Conservation (phyloP, 2,329 filamentous ascomycete species). For the Ascochyta lentis region DNA sequence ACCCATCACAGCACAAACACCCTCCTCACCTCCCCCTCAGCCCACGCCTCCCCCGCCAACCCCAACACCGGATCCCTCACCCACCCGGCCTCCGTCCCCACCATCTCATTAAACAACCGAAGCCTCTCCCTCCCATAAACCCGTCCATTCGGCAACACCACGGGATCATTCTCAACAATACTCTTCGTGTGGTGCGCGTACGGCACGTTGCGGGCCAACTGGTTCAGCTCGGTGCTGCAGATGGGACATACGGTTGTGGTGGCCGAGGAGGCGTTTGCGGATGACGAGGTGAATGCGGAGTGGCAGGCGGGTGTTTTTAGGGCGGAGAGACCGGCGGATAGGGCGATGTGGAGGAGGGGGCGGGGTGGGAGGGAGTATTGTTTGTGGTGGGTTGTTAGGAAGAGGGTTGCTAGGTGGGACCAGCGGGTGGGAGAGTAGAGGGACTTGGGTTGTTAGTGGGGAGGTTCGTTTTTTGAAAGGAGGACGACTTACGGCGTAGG, state of each 20-base stretch:
- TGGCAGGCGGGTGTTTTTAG: conserved; percentile 96
- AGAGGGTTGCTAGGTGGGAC: conserved; percentile 77
- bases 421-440: conserved; percentile 79
- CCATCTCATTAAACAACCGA: conserved; percentile 78
- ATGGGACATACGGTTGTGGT: conserved; percentile 86
- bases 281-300: conserved; percentile 66
- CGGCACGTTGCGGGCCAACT: conserved; percentile 84
- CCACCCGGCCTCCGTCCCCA: conserved; percentile 69
- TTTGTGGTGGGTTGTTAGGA: conserved; percentile 84
- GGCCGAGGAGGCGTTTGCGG: conserved; percentile 62
- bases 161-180: conserved; percentile 84
- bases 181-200: conserved; percentile 97
- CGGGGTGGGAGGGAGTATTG: conserved; percentile 82
- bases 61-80: conserved; percentile 76
- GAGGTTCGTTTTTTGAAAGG: too few relatives aligned
- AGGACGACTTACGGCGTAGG: conserved; percentile 61
- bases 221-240: conserved; percentile 93
- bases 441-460: conserved; percentile 54
- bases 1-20: conserved; percentile 79
- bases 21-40: conserved; percentile 72
- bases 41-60: conserved; percentile 60
- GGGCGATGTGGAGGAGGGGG: conserved; percentile 86
- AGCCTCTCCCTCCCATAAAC: conserved; percentile 82
- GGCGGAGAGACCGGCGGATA: conserved; percentile 89
- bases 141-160: conserved; percentile 84